Evolutionary conservation across 2,329 filamentous ascomycete species (phyloP).

Genomic region (Xylaria hypoxylon): DNA sequence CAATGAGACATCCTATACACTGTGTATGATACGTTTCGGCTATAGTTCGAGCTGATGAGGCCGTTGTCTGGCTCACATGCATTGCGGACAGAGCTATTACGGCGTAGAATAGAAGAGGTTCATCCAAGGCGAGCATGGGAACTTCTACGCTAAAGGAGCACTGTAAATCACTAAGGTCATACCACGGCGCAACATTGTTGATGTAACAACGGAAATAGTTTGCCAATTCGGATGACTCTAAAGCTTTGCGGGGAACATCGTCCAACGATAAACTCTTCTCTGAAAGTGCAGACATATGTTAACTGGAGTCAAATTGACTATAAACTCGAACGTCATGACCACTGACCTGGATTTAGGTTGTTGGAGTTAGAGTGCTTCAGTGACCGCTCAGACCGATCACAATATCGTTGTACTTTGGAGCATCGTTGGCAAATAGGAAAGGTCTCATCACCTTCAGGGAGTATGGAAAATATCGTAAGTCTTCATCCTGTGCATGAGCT

Average conservation of each 20-base stretch:
- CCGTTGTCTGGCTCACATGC: slow-evolving; percentile 53
- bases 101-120: slow-evolving; percentile 58
- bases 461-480: neutral
- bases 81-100: slow-evolving; percentile 59
- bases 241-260: slow-evolving; percentile 46
- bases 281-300: neutral
- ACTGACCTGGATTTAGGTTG: neutral
- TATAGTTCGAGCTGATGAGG: slow-evolving; percentile 43
- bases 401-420: slow-evolving; percentile 50
- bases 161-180: slow-evolving; percentile 58
- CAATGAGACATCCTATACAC: slow-evolving; percentile 56
- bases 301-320: neutral
- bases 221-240: slow-evolving; percentile 51
- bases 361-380: neutral
- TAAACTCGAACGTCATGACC: neutral
- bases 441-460: slow-evolving; percentile 49
- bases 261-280: neutral
- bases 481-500: neutral
- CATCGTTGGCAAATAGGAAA: slow-evolving; percentile 53
- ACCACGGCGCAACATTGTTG: slow-evolving; percentile 57
- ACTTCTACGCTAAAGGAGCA: slow-evolving; percentile 53
- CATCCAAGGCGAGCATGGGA: slow-evolving; percentile 53
- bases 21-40: slow-evolving; percentile 57
- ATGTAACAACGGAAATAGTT: slow-evolving; percentile 57
- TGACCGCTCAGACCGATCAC: slow-evolving; percentile 48